Evolutionary conservation across 768 basidiomycete genomes (phyloP), one percentile per base, ranked within the genome.

Genomic region (Antrodiella citrinella): DNA sequence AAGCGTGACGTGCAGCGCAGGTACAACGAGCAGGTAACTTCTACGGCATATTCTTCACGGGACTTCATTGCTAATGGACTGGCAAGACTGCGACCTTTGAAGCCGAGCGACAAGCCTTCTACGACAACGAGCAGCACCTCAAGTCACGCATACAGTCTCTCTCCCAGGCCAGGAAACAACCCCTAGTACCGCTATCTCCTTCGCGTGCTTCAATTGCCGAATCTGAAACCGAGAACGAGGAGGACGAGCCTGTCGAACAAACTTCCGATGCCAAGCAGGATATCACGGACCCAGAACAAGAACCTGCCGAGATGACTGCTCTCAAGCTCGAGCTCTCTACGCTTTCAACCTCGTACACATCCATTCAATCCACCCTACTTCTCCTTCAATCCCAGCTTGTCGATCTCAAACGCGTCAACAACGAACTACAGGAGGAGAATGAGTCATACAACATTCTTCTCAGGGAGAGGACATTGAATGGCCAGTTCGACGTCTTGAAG

Each of bases 401-500:
- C 26, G 94, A 97, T 61, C 68, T 97, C 48, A 90, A 92, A 67
- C 73, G 87, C 49, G 85, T 93, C 53, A 96, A 96, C 64, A 78
- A 84, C 55, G 81, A 86, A 55, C 66, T 92, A 38, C 91, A 93
- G 67, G 93, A 98, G 66, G 94, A 98, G 59, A 99, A 97, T 65
- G 93, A 96, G 67, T 89, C 89, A 45, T 99, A 92, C 70, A 91
- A 95, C 78, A 90, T 94, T 54, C 76, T 99, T 35, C 70, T 98
- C 21, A 75, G 90, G 54, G 94, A 98, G 69, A 84, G 80, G 71
- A 97, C 96, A 0, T 67, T 98, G 41, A 92, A 76, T 56, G 95
- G 95, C 3, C 86, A 89, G 58, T 90, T 87, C 63, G 84, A 91
- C 63, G 69, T 89, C 54, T 71, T 82, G 63, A 81, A 74, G 48